Base-by-base conservation (phyloP, 148 eudicot genomes). In the Persicaria maculosa region DNA sequence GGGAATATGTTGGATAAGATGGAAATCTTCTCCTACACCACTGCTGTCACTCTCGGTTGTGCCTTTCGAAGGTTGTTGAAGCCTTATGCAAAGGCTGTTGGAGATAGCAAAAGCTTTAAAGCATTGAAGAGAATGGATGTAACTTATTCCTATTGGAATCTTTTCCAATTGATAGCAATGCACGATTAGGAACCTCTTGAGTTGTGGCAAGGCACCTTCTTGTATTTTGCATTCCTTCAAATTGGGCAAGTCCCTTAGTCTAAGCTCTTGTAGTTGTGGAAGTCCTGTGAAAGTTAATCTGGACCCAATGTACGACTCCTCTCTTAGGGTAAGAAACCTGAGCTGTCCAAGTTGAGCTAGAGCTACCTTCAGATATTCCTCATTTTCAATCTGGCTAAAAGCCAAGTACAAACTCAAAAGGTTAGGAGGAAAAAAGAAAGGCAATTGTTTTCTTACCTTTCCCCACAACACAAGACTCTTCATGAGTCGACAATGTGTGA, bases 1-100 rank as follows among this genome's bases (percentile, higher is more conserved):
- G n/a, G 68, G 68, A 15, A 62, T 62, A 44, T 31, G 68, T 62
- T 62, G 68, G 31, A 62, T 62, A 44, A 25, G 68, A 62, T 62
- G 44, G 12, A 62, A 62, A 62, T 25, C 68, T 62, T 62, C 68
- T 62, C 44, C 68, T 31, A 0, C 5, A 6, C 44, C 2, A 25
- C 43, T 36, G 25, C 31, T 62, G 43, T 4, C 68, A 62, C 31
- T 25, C 0, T 11, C 15, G 1, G 12, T 7, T 25, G 11, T 31
- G 44, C 31, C 44, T 25, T 62, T 62, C 16, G 68, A 62, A 25
- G 68, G 68, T 62, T 25, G 44, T 62, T 6, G 44, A 31, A 62
- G 22, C 12, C 68, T 25, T 0, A 25, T 14, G 7, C 68, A 62
- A 62, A 62, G 31, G 68, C 68, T 62, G 44, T 22, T 62, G 44